Conservation (phyloP, 805 yeast species). For the Candida verbasci region DNA sequence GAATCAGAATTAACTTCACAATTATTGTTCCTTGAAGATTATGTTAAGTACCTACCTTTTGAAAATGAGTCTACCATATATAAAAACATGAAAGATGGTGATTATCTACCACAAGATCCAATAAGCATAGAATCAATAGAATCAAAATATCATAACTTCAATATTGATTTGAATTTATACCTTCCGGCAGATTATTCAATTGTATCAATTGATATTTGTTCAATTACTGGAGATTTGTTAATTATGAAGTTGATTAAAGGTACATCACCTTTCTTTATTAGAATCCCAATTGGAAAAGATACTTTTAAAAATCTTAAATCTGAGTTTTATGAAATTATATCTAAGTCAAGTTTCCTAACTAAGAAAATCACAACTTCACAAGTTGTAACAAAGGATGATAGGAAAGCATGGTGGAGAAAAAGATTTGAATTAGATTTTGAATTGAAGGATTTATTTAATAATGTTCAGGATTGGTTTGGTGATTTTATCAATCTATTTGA, state of each 20-base stretch:
- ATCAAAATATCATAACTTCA: conserved; percentile 8
- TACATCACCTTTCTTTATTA: conserved; percentile 41
- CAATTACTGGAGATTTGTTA: conserved; percentile 53
- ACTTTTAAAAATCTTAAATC: conserved; percentile 31
- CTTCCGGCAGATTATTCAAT: conserved; percentile 47
- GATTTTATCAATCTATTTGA: conserved; percentile 67
- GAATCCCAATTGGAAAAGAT: conserved; percentile 56
- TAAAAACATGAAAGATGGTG: conserved; percentile 4
- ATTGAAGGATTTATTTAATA: conserved; percentile 49
- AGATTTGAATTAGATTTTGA: conserved; percentile 59
- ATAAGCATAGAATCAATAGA: conserved; percentile 1
- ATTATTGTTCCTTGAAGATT: conserved; percentile 18
- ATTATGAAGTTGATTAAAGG: conserved; percentile 40
- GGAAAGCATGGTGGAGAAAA: conserved; percentile 74
- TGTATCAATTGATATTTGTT: conserved; percentile 57
- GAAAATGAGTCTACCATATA: conserved; percentile 16
- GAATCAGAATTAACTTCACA: conserved; percentile 12
- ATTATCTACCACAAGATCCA: conserved; percentile 10
- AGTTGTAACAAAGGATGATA: conserved; percentile 53
- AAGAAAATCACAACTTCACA: conserved; percentile 46
- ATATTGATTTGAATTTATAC: conserved; percentile 7
- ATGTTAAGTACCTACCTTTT: conserved; percentile 16
- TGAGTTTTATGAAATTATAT: conserved; percentile 43
- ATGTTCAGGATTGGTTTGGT: conserved; percentile 72
- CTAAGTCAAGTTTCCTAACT: conserved; percentile 59